Percentiles rank a stretch among this genome's conserved stretches.
phyloP scores from a whole-genome alignment of 352 stramenopile genomes.

The Phytophthora palmivora region DNA sequence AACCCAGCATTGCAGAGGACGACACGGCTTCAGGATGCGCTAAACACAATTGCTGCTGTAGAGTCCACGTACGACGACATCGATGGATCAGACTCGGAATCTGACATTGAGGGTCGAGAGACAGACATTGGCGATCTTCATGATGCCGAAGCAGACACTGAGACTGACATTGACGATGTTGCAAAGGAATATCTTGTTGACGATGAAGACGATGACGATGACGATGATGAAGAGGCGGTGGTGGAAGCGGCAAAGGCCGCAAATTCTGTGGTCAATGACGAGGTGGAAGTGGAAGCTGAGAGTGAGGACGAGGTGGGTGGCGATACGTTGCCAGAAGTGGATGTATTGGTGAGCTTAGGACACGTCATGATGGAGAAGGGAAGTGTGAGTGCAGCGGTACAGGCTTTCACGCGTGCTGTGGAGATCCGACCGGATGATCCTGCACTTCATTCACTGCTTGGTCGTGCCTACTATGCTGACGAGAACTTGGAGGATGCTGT shows the following conservation, averaged over 20 bases:
- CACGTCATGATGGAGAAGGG: constrained; percentile 88
- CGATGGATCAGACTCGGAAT: constrained; percentile 52
- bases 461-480: constrained; percentile 84
- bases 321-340: constrained; percentile 79
- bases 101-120: constrained; percentile 47
- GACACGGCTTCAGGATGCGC: constrained; percentile 47
- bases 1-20: constrained; percentile 37
- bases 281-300: constrained; percentile 38
- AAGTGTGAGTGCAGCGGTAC: constrained; percentile 73
- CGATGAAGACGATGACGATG: constrained; percentile 43
- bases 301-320: constrained; percentile 70
- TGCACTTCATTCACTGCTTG: constrained; percentile 80
- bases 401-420: constrained; percentile 84
- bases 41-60: constrained; percentile 56
- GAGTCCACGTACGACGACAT: constrained; percentile 65
- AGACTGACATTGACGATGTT: constrained; percentile 33
- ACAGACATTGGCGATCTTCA: constrained; percentile 56
- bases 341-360: constrained; percentile 83
- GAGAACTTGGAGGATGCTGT: constrained; percentile 85
- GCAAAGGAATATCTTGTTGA: constrained; percentile 46
- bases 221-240: constrained; percentile 43
- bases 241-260: constrained; percentile 35
- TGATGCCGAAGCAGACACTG: constrained; percentile 51
- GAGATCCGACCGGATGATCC: constrained; percentile 82
- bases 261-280: constrained; percentile 10